Base-by-base conservation (phyloP, 2,329 filamentous ascomycete genomes). In the Diaporthe sp. region DNA sequence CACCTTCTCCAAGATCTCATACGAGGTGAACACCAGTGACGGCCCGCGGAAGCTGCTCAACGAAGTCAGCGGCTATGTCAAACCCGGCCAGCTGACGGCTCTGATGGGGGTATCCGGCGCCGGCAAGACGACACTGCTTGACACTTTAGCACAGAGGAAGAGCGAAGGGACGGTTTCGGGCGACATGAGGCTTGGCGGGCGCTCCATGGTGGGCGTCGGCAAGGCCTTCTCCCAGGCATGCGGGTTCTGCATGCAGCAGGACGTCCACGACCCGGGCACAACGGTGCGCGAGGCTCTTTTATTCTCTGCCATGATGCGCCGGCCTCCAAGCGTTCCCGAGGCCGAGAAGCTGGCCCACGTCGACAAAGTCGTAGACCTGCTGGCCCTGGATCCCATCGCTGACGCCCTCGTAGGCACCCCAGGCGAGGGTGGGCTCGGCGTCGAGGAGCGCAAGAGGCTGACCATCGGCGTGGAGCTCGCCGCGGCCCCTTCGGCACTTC, bases 71-170 rank as follows among this genome's bases (percentile, higher is more conserved):
- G 95, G 95, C 4, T 97, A 93, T 91, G 93, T 96, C 72, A 94
- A 95, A 82, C 94, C 94, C 1, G 94, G 94, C 66, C 95, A 92
- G 77, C 83, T 95, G 28, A 94, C 92, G 3, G 94, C 93, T 6
- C 86, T 96, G 22, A 94, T 95, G 94, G 92, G 94, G 79, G 91
- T 93, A 2, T 94, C 92, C 15, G 94, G 94, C 77, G 95, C 95
- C 22, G 95, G 95, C 70, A 97, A 97, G 84, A 97, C 95, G 0
- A 97, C 95, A 0, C 88, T 97, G 2, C 86, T 97, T 13, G 95
- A 97, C 82, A 93, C 95, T 2, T 87, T 97, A 45, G 95, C 95
- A 6, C 94, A 93, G 76, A 91, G 94, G 78, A 93, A 94, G 73
- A 95, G 93, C 0, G 94, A 95, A 84, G 94, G 94, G 78, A 71